Base-by-base conservation (phyloP, 768 basidiomycete species). In the Amanita jacksonii region DNA sequence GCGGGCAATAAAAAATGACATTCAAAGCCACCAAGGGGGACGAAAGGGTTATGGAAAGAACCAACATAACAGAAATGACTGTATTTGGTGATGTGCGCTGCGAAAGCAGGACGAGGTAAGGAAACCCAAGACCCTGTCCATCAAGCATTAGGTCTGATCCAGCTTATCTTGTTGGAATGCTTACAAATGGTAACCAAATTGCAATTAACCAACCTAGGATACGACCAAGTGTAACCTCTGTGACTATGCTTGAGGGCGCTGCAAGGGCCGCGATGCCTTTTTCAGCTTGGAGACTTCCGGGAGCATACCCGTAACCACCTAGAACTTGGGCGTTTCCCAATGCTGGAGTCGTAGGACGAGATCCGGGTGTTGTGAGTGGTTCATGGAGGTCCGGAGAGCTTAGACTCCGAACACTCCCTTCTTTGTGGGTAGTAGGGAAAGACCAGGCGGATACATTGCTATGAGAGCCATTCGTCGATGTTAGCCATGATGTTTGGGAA, bases 401-500 rank as follows among this genome's bases (percentile, higher is more conserved):
- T 10, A 58, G 62, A 42, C 62, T 62, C 33, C 53, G 58, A 28
- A 62, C 49, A 3, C 57, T 59, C 15, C 58, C 57, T 31, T 66
- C 65, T 22, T 54, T 57, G 16, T 59, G 64, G 13, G 69, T 71
- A 3, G 74, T 60, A 13, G 85, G 76, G 64, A 74, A 85, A 1
- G 81, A 83, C 80, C 82, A 86, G 7, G 74, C 71, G 18, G 83
- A 75, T 16, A 78, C 45, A 0, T 79, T 77, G 10, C 67, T 62
- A 34, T 74, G 76, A 8, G 79, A 74, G 8, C 68, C 76, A 34
- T 74, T 67, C 5, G 72, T 70, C 3, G 81, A 81, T 0, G 80
- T 80, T 45, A 87, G 58, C 85, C 85, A 86, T 3, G 84, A 87
- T 13, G 66, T 76, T 56, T 83, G 80, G 5, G 83, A 84, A 7